Conservation (phyloP, 1,284 basidiomycete species). For the Pseudozyma hubeiensis region DNA sequence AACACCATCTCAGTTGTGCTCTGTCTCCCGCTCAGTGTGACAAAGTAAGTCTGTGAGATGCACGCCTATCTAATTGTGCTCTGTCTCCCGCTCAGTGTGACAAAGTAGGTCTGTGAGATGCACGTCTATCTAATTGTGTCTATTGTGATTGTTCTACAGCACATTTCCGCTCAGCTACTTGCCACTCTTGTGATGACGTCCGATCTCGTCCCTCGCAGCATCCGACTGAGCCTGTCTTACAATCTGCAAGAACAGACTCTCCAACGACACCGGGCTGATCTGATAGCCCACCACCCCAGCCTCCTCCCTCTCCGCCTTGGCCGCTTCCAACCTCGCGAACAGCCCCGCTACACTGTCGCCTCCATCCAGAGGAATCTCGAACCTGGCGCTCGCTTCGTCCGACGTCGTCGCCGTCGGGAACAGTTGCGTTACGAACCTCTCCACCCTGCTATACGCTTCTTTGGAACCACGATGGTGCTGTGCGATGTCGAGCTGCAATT, state of each 20-base stretch:
- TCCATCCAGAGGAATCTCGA: slow-evolving; percentile 76
- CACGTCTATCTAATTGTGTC: too few relatives aligned
- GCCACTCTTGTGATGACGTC: slow-evolving; percentile 2
- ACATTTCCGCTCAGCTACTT: not conserved
- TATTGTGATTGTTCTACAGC: too few relatives aligned
- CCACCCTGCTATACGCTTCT: slow-evolving; percentile 72
- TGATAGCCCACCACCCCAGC: slow-evolving; percentile 30
- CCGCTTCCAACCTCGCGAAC: slow-evolving; percentile 25
- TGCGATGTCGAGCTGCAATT: slow-evolving; percentile 80
- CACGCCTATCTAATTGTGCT: too few relatives aligned
- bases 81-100: too few relatives aligned
- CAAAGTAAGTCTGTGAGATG: too few relatives aligned
- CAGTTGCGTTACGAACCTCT: slow-evolving; percentile 74
- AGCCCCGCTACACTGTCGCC: slow-evolving; percentile 78
- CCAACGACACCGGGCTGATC: slow-evolving; percentile 72
- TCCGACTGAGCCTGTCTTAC: slow-evolving; percentile 71
- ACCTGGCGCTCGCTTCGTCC: slow-evolving; percentile 81
- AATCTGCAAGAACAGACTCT: slow-evolving; percentile 80
- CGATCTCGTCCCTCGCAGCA: slow-evolving; percentile 24
- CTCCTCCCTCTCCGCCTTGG: slow-evolving; percentile 8
- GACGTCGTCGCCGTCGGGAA: slow-evolving; percentile 77
- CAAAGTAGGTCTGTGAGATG: too few relatives aligned
- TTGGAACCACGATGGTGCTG: slow-evolving; percentile 51
- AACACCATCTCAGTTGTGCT: too few relatives aligned
- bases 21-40: too few relatives aligned